Base-by-base conservation (phyloP, 116 monocot genomes). In the Dioscorea cayenensis region DNA sequence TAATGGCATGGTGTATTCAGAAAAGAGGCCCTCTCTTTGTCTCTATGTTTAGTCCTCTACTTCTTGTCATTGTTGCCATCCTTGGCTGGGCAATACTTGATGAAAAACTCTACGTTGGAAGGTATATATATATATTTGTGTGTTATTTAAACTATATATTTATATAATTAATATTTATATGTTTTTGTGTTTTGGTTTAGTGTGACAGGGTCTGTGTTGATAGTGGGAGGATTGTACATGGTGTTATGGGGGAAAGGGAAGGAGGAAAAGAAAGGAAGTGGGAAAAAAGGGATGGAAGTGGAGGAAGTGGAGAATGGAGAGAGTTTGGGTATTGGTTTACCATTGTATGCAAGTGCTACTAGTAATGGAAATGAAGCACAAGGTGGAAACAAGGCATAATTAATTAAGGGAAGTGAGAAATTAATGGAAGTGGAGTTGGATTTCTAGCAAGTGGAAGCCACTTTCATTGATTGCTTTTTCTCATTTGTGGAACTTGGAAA, bases 241-340 rank as follows among this genome's bases (percentile, higher is more conserved):
- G 91, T 91, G 20, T 77, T 95, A 0, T 91, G 95, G 91, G 95
- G 95, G 1, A 91, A 89, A 36, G 87, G 81, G 37, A 91, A 68
- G 50, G 95, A 95, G 82, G 38, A 73, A 11, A 43, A 65, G 63
- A 19, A 66, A 51, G 38, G 19, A 29, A 63, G 17, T 11, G 36
- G 25, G 4, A 32, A 5, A 3, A 49, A 19, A 32, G 68, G 64
- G 19, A 68, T 67, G 66, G 12, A 23, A 16, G 0, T 62, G 3
- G 77, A 58, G 36, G 48, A 66, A 32, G 43, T 28, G 28, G 66
- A 61, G 2, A 65, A 72, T 62, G 66, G 36, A 18, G 65, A 19
- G 28, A 58, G 2, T 48, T 22, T 16, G n/a, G 75, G 14, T 23
- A 36, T 21, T 36, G 8, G 55, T 38, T 55, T 50, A 1, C 14